A percentile compares a stretch with the other conserved stretches of the same genome.
Evolutionary conservation across 108 stramenopile species (phyloP).

Genomic region (Fragilariopsis cylindrus): DNA sequence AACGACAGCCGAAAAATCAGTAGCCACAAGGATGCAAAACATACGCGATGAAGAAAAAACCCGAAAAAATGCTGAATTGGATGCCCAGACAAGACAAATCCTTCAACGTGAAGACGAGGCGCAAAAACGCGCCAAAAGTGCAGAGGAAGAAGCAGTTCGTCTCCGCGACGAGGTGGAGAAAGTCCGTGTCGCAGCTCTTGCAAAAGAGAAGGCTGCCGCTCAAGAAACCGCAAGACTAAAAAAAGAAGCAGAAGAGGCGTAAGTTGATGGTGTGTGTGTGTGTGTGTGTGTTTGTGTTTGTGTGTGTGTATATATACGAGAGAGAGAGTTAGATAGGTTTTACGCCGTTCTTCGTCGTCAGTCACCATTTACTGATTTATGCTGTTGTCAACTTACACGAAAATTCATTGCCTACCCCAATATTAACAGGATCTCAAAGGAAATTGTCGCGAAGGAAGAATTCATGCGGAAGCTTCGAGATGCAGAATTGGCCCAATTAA

Average conservation of each 20-base stretch:
- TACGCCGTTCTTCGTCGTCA: too few species aligned
- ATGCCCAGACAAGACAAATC: background rate
- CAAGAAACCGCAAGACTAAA: constrained; percentile 2
- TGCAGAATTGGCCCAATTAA: constrained; percentile 10
- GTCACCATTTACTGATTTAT: too few species aligned
- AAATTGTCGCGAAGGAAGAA: constrained; percentile 1
- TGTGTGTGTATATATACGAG: too few species aligned
- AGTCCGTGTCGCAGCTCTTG: background rate
- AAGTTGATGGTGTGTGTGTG: too few species aligned
- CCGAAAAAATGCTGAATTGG: background rate
- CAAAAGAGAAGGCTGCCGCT: background rate
- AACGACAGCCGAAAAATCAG: background rate
- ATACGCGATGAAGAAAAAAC: constrained; percentile 5
- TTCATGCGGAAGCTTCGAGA: background rate
- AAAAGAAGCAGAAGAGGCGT: background rate
- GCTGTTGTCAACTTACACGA: too few species aligned
- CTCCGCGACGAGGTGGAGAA: constrained; percentile 10
- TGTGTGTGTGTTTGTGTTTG: too few species aligned
- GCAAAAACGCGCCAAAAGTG: background rate
- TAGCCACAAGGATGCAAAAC: background rate
- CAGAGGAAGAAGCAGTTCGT: background rate
- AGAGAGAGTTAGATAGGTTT: too few species aligned
- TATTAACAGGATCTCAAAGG: background rate
- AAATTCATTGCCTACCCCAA: too few species aligned
- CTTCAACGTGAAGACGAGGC: constrained; percentile 6